Conservation (phyloP, 2,329 filamentous ascomycete genomes). For the Monilinia fructicola region DNA sequence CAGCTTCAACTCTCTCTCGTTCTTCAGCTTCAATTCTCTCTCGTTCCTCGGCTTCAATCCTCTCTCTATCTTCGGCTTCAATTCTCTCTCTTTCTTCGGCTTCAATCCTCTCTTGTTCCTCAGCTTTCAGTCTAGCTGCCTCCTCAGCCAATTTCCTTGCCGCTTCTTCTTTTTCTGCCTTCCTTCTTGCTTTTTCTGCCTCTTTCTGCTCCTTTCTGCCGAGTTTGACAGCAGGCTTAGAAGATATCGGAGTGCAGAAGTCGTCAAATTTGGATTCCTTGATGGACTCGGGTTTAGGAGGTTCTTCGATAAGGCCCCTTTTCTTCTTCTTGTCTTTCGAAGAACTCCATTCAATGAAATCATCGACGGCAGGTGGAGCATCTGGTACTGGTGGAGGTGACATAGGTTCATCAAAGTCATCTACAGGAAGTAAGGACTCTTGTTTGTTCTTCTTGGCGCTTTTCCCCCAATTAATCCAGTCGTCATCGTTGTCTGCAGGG, state of each 20-base stretch:
- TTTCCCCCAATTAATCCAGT: constrained; percentile 38
- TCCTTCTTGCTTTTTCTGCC: constrained; percentile 49
- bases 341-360: constrained; percentile 37
- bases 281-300: constrained; percentile 49
- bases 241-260: constrained; percentile 32
- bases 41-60: constrained; percentile 20
- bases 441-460: constrained; percentile 35
- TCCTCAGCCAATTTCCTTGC: constrained; percentile 41
- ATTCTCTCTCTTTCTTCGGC: neutral
- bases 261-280: constrained; percentile 47
- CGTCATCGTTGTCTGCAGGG: constrained; percentile 32
- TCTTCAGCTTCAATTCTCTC: constrained; percentile 34
- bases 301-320: constrained; percentile 44
- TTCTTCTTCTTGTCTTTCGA: constrained; percentile 53
- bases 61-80: neutral
- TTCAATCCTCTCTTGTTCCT: constrained; percentile 31
- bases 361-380: constrained; percentile 39
- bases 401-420: constrained; percentile 40
- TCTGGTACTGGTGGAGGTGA: constrained; percentile 40
- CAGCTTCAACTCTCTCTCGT: neutral
- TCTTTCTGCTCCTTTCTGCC: constrained; percentile 53
- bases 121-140: constrained; percentile 41
- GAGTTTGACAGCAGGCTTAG: constrained; percentile 43
- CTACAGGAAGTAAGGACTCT: constrained; percentile 39
- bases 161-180: constrained; percentile 50